phyloP scores from a whole-genome alignment of 805 yeast species.

The Candida piceae region DNA sequence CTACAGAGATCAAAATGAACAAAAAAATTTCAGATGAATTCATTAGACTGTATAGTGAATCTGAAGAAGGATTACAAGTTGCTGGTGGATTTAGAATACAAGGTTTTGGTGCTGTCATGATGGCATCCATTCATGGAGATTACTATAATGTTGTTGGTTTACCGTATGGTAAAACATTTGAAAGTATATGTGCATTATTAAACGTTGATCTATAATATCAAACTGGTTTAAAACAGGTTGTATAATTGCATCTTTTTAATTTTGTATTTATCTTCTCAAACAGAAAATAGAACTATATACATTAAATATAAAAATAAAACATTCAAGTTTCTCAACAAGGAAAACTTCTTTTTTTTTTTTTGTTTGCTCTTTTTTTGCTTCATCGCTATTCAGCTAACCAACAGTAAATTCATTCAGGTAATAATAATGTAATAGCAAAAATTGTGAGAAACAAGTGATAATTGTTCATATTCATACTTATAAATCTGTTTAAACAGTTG shows the following conservation, averaged over 20 bases:
- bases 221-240: no score
- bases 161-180: constrained; percentile 59
- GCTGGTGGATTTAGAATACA: constrained; percentile 95
- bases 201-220: constrained; percentile 5
- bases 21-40: constrained; percentile 46
- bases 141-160: constrained; percentile 83
- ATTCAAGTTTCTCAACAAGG: no score
- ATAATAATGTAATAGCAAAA: no score
- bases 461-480: no score
- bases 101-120: constrained; percentile 61
- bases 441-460: no score
- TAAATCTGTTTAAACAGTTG: constrained; percentile 59
- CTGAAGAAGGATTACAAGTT: constrained; percentile 72
- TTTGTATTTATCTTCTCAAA: no score
- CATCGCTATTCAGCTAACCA: no score
- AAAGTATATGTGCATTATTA: constrained; percentile 16
- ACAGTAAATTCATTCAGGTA: no score
- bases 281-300: not conserved
- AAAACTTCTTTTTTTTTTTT: no score
- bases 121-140: constrained; percentile 69
- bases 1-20: constrained; percentile 35
- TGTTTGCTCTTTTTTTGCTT: no score
- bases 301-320: no score
- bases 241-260: no score
- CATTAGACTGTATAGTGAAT: constrained; percentile 54